Conservation (phyloP, 768 basidiomycete genomes). For the Russula brevipes region DNA sequence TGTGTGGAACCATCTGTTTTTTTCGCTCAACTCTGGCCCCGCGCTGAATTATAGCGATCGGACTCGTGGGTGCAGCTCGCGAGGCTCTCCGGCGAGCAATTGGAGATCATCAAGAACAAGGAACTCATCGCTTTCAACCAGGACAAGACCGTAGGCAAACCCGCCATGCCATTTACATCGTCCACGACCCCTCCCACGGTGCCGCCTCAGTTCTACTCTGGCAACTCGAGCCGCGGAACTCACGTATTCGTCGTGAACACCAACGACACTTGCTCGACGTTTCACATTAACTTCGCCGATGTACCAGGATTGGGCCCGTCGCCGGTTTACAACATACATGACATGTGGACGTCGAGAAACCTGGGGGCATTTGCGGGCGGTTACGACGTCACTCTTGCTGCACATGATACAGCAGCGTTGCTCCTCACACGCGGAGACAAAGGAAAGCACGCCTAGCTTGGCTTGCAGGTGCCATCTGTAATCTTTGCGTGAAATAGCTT, state of each 20-base stretch:
- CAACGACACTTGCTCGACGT: conserved; percentile 36
- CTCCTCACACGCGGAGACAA: conserved; percentile 33
- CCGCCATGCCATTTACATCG: conserved; percentile 46
- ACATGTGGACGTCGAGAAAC: conserved; percentile 50
- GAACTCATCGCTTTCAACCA: conserved; percentile 55
- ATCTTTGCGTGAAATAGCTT: no score
- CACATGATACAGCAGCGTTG: conserved; percentile 52
- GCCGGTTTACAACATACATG: conserved; percentile 38
- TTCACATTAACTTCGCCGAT: conserved; percentile 43
- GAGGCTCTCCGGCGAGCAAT: conserved; percentile 37
- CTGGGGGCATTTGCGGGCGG: conserved; percentile 38
- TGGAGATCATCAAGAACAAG: conserved; percentile 46
- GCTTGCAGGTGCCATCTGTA: no score
- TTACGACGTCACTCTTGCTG: conserved; percentile 40
- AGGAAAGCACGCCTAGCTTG: no score
- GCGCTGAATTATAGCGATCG: neutral
- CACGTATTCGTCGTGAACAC: conserved; percentile 56
- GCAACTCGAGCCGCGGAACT: conserved; percentile 43
- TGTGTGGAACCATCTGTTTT: conserved; percentile 24
- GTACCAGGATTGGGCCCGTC: conserved; percentile 40
- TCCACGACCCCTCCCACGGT: conserved; percentile 38
- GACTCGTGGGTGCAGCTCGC: conserved; percentile 36
- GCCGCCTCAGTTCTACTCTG: conserved; percentile 50
- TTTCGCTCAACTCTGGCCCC: neutral
- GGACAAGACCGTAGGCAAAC: conserved; percentile 41